Percentiles rank a stretch among this genome's conserved stretches.
phyloP scores from a whole-genome alignment of 2,329 filamentous ascomycete species.

The Stagonosporopsis tanaceti region DNA sequence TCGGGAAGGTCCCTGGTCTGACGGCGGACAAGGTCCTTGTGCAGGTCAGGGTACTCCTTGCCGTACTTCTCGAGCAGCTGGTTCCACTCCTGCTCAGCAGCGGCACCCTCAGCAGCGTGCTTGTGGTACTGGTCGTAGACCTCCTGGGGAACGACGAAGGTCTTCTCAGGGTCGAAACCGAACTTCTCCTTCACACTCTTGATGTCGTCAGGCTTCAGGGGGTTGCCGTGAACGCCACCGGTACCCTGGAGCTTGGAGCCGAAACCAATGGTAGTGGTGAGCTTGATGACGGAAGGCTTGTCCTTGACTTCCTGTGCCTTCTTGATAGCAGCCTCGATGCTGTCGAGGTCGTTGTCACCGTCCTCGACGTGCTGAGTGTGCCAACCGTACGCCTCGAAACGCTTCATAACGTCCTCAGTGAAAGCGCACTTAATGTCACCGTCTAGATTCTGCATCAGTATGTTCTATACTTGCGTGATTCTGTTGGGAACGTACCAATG shows the following conservation, averaged over 20 bases:
- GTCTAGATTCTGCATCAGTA: conserved; percentile 61
- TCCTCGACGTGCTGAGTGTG: conserved; percentile 84
- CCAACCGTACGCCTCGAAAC: conserved; percentile 98
- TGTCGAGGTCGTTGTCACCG: conserved; percentile 86
- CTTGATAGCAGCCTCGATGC: conserved; percentile 87
- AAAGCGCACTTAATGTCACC: conserved; percentile 96
- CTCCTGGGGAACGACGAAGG: conserved; percentile 90
- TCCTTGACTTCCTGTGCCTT: conserved; percentile 86
- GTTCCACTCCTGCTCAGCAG: conserved; percentile 94
- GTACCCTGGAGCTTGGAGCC: conserved; percentile 94
- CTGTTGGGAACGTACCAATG: conserved; percentile 61
- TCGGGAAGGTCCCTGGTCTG: conserved; percentile 84
- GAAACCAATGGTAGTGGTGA: conserved; percentile 96
- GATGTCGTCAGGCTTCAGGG: conserved; percentile 93
- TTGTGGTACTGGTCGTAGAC: conserved; percentile 92
- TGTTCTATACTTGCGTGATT: not conserved
- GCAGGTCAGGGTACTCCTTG: conserved; percentile 77
- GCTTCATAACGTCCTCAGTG: conserved; percentile 94
- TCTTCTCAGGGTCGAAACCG: conserved; percentile 93
- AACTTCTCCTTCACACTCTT: conserved; percentile 94
- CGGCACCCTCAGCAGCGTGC: conserved; percentile 84
- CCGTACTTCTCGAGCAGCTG: conserved; percentile 87
- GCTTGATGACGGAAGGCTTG: conserved; percentile 97
- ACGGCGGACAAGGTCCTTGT: conserved; percentile 82
- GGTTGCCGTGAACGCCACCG: conserved; percentile 93